Evolutionary conservation across 495 filamentous ascomycete species (phyloP), one percentile per base, ranked within the genome.

Genomic region (Neurospora terricola): DNA sequence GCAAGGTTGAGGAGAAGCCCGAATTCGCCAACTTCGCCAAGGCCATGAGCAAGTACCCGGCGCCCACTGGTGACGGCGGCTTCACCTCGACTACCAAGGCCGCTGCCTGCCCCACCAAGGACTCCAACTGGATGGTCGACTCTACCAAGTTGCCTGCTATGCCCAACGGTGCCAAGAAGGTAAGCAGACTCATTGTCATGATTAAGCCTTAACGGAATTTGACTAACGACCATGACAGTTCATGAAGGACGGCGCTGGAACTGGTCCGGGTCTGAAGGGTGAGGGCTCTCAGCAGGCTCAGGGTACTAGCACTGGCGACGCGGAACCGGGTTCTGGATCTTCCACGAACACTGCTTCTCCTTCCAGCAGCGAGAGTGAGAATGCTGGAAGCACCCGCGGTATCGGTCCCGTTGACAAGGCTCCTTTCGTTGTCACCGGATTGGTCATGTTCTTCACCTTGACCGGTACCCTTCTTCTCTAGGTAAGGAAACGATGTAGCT

Each of bases 31-130:
- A 87, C 76, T 88, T 97, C 70, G 86, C 90, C 82, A 79, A 79
- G 8, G 91, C 91, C 74, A 87, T 94, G 75, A 75, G 81, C 5
- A 85, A 86, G 37, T 91, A 90, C 76, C 77, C 86, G 45, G 85
- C 88, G 79, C 94, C 94, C 42, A 78, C 79, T 21, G 95, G 92
- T 70, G 84, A 93, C 76, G 95, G 94, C 76, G 90, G 92, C 69
- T 94, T 91, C 85, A 91, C 92, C 79, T 79, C 86, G 70, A 90
- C 85, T 69, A 91, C 92, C 43, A 82, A 86, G 39, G 81, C 92
- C 27, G 88, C 83, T 75, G 77, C 84, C 11, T 98, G 96, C 85
- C 96, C 95, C 0, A 81, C 83, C 23, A 81, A 88, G 76, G 88
- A 90, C 75, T 80, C 82, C 48, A 89, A 87, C 76, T 98, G 94